Conservation (phyloP, 1,284 basidiomycete genomes). For the Paramarasmius palmivorus region DNA sequence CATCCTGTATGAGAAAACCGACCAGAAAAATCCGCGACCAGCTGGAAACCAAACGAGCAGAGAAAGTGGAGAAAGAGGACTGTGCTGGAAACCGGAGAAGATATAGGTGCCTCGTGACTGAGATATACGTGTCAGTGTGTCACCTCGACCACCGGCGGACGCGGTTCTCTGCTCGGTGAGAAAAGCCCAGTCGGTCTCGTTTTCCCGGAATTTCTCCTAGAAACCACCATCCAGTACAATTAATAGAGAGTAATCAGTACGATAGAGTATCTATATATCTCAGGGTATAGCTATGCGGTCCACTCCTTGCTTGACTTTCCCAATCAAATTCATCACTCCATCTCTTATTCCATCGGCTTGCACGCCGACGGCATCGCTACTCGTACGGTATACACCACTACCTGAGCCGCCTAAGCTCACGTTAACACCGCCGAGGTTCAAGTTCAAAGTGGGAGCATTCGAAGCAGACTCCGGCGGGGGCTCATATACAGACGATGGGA, state of each 20-base stretch:
- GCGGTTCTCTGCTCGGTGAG: background rate
- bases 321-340: conserved; percentile 83
- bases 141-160: conserved; percentile 4
- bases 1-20: conserved; percentile 41
- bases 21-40: conserved; percentile 6
- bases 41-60: conserved; percentile 24
- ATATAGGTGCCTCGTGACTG: conserved; percentile 17
- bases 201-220: conserved; percentile 11
- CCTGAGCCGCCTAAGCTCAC: conserved; percentile 87
- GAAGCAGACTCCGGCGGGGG: conserved; percentile 68
- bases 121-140: conserved; percentile 17
- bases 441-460: conserved; percentile 74
- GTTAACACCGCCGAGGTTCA: conserved; percentile 90
- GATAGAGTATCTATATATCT: conserved; percentile 3
- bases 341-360: conserved; percentile 84
- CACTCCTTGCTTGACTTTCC: conserved; percentile 86
- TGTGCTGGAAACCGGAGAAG: background rate
- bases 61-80: conserved; percentile 14
- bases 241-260: conserved; percentile 3
- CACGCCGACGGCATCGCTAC: conserved; percentile 69
- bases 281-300: conserved; percentile 67
- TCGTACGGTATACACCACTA: conserved; percentile 80
- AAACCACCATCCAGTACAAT: background rate
- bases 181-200: background rate
- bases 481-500: conserved; percentile 67